Percentiles rank a stretch among this genome's conserved stretches.
Evolutionary conservation across 2,329 filamentous ascomycete genomes (phyloP).

Genomic region (Fusarium udum): DNA sequence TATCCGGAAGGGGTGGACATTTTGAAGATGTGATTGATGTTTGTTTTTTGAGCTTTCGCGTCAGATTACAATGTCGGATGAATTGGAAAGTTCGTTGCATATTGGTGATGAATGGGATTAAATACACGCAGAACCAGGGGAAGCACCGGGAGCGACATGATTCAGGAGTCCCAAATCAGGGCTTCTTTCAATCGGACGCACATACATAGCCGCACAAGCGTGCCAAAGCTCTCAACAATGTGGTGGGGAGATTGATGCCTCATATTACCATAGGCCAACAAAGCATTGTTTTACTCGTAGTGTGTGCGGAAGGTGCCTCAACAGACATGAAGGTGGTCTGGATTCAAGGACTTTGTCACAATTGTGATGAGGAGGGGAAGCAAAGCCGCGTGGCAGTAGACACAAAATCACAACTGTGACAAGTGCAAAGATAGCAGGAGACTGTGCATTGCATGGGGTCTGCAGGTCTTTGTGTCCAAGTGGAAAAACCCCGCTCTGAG

Average conservation of each 20-base stretch:
- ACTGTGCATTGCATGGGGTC: not conserved
- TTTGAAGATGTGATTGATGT: not conserved
- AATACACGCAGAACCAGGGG: not conserved
- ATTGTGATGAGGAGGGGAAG: not conserved
- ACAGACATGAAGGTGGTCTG: not conserved
- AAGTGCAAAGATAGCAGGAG: not conserved
- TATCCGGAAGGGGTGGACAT: not conserved
- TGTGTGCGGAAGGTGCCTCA: not conserved
- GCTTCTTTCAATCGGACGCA: not conserved
- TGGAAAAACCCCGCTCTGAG: not conserved
- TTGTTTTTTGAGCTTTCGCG: not conserved
- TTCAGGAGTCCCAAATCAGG: not conserved
- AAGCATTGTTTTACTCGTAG: not conserved
- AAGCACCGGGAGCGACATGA: not conserved
- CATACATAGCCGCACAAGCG: not conserved
- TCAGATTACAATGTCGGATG: not conserved
- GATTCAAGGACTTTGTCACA: not conserved
- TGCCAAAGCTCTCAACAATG: not conserved
- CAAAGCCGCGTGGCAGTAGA: not conserved
- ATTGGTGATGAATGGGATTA: not conserved
- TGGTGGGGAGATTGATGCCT: not conserved
- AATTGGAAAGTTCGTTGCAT: not conserved
- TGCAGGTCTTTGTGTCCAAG: not conserved
- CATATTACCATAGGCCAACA: not conserved
- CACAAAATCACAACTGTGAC: conserved; percentile 1